Conservation (phyloP, 305 asterid species). For the Solanum hybrid region DNA sequence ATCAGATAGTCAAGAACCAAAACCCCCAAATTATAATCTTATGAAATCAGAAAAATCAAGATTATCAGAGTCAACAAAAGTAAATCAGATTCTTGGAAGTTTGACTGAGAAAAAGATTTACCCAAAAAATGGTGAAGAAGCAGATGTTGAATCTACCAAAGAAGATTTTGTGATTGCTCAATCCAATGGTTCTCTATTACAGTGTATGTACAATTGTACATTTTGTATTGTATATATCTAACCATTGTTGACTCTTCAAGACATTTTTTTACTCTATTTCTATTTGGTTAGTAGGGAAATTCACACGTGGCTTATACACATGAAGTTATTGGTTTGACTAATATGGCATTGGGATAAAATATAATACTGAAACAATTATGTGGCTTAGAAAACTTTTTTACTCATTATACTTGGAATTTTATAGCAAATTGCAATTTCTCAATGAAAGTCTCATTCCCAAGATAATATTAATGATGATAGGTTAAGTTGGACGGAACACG, state of each 20-base stretch:
- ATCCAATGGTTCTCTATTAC: background rate
- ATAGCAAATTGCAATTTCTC: no score
- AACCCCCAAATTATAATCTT: background rate
- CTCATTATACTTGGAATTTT: no score
- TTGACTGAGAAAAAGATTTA: background rate
- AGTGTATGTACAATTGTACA: background rate
- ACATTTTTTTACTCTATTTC: background rate
- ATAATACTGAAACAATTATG: no score
- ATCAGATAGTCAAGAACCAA: background rate
- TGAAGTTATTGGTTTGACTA: background rate
- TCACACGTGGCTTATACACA: background rate
- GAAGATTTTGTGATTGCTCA: background rate
- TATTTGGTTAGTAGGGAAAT: background rate
- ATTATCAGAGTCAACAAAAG: background rate
- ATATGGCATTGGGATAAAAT: background rate
- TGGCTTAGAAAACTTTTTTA: no score
- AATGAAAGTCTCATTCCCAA: no score
- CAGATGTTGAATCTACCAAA: background rate
- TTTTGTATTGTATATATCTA: background rate
- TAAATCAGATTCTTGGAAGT: background rate
- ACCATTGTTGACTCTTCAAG: background rate
- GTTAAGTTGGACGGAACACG: no score
- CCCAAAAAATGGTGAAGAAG: background rate
- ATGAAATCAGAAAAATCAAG: background rate
- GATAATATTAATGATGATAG: no score